Evolutionary conservation across 805 yeast genomes (phyloP), one percentile per base, ranked within the genome.

Genomic region (Candida ovalis): DNA sequence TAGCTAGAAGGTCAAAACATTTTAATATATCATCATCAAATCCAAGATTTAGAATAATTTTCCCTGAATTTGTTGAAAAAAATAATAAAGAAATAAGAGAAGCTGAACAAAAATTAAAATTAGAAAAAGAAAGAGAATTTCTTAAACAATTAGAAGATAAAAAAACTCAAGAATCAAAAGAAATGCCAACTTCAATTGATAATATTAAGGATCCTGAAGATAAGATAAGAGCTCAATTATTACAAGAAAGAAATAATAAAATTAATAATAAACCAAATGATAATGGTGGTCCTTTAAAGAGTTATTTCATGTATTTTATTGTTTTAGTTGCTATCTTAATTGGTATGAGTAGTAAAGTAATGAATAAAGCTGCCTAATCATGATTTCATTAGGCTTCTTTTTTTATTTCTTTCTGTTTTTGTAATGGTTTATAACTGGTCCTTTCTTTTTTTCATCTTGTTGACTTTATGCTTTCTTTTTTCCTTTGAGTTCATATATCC

Each of bases 171-270:
- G 28, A 23, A n/a, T 24, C 23, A 8, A 39, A 39, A 27, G 64
- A 55, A 35, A 57, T 63, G 45, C 69, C 63, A 4, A 58, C 67
- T 27, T 52, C 64, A 19, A 44, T 70, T 3, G 72, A 73, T 32
- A 67, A 69, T 24, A 77, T 75, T 47, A 54, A 66, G 46, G 88
- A 84, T 59, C 84, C 87, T 0, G 92, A 86, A 59, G 92, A 86
- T 63, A 74, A 86, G 49, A 81, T 85, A 44, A 72, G 83, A 56
- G 80, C 77, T 7, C 48, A 49, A 10, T 62, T 54, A 38, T 43
- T 56, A 46, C 41, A 37, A 27, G 45, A 45, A 30, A 28, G 12
- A 30, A 32, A 23, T 2, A 21, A 19, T 28, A 39, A 24, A 41
- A 46, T 30, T 9, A 43, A 28, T 22, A 45, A 39, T 25, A 23